Evolutionary conservation across 345 rosid genomes (phyloP).

Genomic region (Gossypium raimondii): DNA sequence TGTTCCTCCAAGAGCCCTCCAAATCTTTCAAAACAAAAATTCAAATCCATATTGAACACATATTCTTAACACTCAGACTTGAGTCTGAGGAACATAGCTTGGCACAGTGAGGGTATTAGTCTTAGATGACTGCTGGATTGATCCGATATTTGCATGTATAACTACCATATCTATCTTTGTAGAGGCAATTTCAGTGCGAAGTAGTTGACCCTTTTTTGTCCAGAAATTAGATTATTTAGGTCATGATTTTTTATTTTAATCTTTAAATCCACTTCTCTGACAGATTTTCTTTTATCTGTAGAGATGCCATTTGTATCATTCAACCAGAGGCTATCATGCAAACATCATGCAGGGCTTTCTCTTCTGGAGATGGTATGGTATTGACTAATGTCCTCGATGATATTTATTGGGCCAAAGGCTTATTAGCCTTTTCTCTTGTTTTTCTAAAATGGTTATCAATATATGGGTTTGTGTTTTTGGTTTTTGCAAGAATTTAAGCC

Average conservation of each 20-base stretch:
- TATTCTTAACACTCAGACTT: not conserved
- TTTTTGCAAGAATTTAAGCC: not conserved
- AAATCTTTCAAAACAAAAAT: too few relatives aligned
- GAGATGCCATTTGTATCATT: slow-evolving; percentile 28
- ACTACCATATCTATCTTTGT: not conserved
- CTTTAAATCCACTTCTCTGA: not conserved
- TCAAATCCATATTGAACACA: too few relatives aligned
- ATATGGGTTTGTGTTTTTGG: not conserved
- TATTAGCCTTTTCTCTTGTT: not conserved
- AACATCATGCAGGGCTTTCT: slow-evolving; percentile 47
- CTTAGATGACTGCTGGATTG: not conserved
- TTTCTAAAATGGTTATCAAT: not conserved
- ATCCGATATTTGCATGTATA: not conserved
- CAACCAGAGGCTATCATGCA: slow-evolving; percentile 32
- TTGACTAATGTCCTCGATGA: not conserved
- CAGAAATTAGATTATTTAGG: not conserved
- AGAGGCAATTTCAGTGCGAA: not conserved
- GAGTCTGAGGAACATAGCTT: not conserved
- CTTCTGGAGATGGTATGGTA: slow-evolving; percentile 61
- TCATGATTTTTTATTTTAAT: not conserved
- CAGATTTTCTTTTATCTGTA: slow-evolving; percentile 14
- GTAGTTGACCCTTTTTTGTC: not conserved
- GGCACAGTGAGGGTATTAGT: not conserved
- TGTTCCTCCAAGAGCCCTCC: too few relatives aligned
- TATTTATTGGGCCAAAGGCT: not conserved